Evolutionary conservation across 495 filamentous ascomycete species (phyloP).

Genomic region (Aspergillus baeticus): DNA sequence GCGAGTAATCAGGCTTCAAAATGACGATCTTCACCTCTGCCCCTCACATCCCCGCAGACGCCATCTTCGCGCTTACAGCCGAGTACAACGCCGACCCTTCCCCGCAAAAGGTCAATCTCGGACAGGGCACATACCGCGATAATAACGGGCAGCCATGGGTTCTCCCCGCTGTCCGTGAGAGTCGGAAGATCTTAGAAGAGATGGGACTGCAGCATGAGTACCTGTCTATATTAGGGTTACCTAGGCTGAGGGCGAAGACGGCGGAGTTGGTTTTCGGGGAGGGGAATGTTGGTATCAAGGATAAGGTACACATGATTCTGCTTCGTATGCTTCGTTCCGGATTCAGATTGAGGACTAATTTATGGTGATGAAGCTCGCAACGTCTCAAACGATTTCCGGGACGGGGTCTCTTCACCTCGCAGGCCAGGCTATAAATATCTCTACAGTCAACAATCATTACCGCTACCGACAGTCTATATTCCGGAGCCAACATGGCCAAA

Average conservation of each 20-base stretch:
- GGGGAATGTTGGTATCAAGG: conserved; percentile 8
- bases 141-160: conserved; percentile 42
- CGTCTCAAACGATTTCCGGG: conserved; percentile 73
- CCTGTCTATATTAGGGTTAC: conserved; percentile 35
- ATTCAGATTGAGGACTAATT: too few species aligned
- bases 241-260: conserved; percentile 23
- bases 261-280: conserved; percentile 24
- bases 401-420: conserved; percentile 83
- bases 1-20: too few species aligned
- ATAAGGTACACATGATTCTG: conserved; percentile 18
- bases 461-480: conserved; percentile 29
- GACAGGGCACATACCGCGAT: conserved; percentile 40
- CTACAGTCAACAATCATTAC: not conserved
- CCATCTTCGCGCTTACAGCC: conserved; percentile 36
- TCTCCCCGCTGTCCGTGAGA: conserved; percentile 29
- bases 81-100: conserved; percentile 29
- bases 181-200: conserved; percentile 15
- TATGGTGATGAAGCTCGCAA: conserved; percentile 19
- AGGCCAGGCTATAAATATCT: conserved; percentile 64
- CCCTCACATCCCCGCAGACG: conserved; percentile 31
- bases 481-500: conserved; percentile 40
- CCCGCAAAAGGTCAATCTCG: conserved; percentile 36
- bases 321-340: too few species aligned
- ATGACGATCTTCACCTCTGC: conserved; percentile 23
- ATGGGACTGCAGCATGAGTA: conserved; percentile 33